Base-by-base conservation (phyloP, 768 basidiomycete genomes). In the Suillus subalutaceus region DNA sequence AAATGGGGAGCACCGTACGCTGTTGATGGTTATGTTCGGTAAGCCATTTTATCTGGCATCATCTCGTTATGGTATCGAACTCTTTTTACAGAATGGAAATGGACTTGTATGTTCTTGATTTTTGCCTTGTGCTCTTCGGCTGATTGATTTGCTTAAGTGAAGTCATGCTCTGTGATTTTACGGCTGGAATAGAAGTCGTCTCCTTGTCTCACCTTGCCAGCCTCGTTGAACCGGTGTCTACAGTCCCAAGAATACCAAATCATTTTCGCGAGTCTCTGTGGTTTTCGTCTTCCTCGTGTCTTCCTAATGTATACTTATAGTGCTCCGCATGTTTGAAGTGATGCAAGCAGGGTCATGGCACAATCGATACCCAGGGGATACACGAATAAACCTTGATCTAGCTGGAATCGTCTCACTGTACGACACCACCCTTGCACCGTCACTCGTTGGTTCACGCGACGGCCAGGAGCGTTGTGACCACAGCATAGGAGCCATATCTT, bases 101-200 rank as follows among this genome's bases (percentile, higher is more conserved):
- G 78, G 78, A 82, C 67, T 84, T 86, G 83, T 84, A 66, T 69
- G 82, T 73, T 20, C 38, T 23, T 7, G 20, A 16, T 13, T 46
- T 26, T 64, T 8, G 8, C 9, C 20, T 35, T 10, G 63, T 16
- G 52, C 8, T 26, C 10, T 16, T 40, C 10, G 16, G 40, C 20
- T 8, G 57, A 23, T 62, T 6, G 30, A 20, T 41, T 3, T n/a
- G 61, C 20, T 0, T 35, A 56, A 85, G 83, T 66, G 85, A 86
- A 71, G 72, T 83, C 18, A 83, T 84, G 79, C 74, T 84, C 10
- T 85, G 84, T 67, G 77, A 84, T 67, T 84, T 86, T 67, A 76
- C 73, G 1, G 68, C 72, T 3, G 82, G 82, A 5, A 69, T 85
- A 4, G 71, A 78, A 18, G 67, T 77, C 4, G 77, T 80, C 15